These are phyloP conservation scores for Dendryphion nanum DNA, from an alignment of 2,329 filamentous ascomycete genomes.

Conservation along the genomic window DNA sequence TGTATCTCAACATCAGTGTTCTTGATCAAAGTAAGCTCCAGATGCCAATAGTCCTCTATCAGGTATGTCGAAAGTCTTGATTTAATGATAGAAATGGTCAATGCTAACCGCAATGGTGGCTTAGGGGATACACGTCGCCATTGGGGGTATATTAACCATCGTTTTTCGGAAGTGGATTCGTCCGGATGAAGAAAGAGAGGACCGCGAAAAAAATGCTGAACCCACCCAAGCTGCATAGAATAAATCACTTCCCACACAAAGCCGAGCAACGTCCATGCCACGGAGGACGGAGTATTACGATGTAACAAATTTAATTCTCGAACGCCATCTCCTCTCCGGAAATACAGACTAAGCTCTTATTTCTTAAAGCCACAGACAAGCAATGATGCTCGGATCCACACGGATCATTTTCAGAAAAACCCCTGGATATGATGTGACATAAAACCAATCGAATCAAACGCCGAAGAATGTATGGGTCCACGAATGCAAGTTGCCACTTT, in stretches of 20 bases:
- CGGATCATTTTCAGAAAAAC: no score
- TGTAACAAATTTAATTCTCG: neutral
- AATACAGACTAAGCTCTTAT: neutral
- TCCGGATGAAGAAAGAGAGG: constrained; percentile 54
- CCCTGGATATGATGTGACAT: no score
- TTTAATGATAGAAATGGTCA: no score
- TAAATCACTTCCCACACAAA: neutral
- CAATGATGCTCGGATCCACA: neutral
- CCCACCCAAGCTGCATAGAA: constrained; percentile 1
- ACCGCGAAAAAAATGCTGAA: constrained; percentile 19
- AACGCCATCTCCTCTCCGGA: neutral
- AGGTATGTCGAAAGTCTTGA: no score
- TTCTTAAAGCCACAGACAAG: neutral
- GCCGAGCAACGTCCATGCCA: neutral
- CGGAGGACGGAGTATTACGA: neutral
- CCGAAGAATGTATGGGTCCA: no score
- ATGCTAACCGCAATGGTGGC: no score
- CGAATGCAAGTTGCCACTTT: no score
- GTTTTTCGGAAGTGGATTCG: constrained; percentile 46
- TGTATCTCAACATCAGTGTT: constrained; percentile 60
- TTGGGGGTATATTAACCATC: constrained; percentile 43
- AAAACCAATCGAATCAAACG: no score
- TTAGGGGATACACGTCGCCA: constrained; percentile 44
- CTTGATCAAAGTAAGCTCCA: constrained; percentile 59
- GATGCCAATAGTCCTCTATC: constrained; percentile 62